Conservation (phyloP, 2,329 filamentous ascomycete species). For the Paecilomyces fulvus region DNA sequence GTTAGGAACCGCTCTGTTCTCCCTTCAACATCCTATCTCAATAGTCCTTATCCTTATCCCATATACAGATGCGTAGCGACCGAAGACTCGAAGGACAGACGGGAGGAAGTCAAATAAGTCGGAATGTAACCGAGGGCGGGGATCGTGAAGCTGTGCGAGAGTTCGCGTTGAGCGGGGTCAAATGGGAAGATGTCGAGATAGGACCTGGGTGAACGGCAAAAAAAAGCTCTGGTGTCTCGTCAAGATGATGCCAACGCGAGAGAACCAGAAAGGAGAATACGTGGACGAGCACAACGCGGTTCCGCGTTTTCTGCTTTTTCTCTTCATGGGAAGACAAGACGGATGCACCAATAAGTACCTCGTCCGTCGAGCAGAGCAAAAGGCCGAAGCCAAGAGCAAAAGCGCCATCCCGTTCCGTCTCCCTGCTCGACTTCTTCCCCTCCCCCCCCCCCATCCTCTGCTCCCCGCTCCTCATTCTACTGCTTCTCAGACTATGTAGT, state of each 20-base stretch:
- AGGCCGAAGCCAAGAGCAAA: conserved; percentile 3
- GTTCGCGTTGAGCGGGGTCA: not conserved
- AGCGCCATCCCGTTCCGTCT: conserved; percentile 17
- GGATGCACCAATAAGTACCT: conserved; percentile 3
- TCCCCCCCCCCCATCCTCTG: conserved; percentile 19
- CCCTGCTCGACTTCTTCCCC: conserved; percentile 14
- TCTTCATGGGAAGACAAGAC: conserved; percentile 7
- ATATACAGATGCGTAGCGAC: not conserved
- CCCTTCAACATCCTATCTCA: not conserved
- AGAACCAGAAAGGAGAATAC: not conserved
- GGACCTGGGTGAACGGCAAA: not conserved
- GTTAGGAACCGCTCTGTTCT: not conserved
- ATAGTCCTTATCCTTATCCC: not conserved
- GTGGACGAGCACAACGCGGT: conserved; percentile 1
- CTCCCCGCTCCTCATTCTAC: conserved; percentile 22
- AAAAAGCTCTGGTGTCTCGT: not conserved
- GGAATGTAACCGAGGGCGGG: not conserved
- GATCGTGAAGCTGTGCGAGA: not conserved
- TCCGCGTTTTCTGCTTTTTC: not conserved
- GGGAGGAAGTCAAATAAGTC: not conserved
- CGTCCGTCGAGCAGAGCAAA: conserved; percentile 1
- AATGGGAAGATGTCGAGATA: not conserved
- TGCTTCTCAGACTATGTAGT: conserved; percentile 33
- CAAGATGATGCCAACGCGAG: not conserved
- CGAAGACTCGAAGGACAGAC: not conserved